A percentile compares a stretch with the other conserved stretches of the same genome.
phyloP scores from a whole-genome alignment of 495 filamentous ascomycete species.

The Talaromyces proteolyticus region DNA sequence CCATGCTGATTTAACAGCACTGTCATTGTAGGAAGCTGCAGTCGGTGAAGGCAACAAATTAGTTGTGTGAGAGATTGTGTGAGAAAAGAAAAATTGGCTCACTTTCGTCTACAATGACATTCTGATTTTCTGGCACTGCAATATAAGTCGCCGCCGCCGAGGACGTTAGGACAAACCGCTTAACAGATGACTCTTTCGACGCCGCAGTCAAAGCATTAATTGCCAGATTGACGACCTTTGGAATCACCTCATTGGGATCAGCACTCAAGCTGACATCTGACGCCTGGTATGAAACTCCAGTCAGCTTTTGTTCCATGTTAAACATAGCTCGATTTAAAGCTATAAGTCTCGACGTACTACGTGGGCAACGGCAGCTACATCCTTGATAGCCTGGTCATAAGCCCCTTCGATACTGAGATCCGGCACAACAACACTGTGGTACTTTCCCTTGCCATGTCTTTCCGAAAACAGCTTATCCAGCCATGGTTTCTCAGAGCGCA shows the following conservation, averaged over 20 bases:
- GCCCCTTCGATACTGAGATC: slow-evolving; percentile 30
- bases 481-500: slow-evolving; percentile 31
- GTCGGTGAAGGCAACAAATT: too few species aligned
- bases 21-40: slow-evolving; percentile 40
- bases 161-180: slow-evolving; percentile 48
- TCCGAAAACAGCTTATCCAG: slow-evolving; percentile 26
- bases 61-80: too few species aligned
- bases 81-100: neutral
- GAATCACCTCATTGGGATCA: slow-evolving; percentile 38
- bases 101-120: slow-evolving; percentile 3
- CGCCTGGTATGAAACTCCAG: slow-evolving; percentile 15
- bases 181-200: slow-evolving; percentile 30
- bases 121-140: slow-evolving; percentile 16
- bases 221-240: slow-evolving; percentile 28
- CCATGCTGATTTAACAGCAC: slow-evolving; percentile 34
- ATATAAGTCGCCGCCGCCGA: slow-evolving; percentile 35
- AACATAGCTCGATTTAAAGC: neutral
- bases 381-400: slow-evolving; percentile 36
- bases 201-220: slow-evolving; percentile 38
- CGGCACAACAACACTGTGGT: slow-evolving; percentile 27
- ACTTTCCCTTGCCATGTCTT: slow-evolving; percentile 30
- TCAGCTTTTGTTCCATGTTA: neutral
- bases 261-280: slow-evolving; percentile 28
- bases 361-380: slow-evolving; percentile 4
- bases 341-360: slow-evolving; percentile 2